Conservation (phyloP, 2,329 filamentous ascomycete genomes). For the Paraconiothyrium sp. region DNA sequence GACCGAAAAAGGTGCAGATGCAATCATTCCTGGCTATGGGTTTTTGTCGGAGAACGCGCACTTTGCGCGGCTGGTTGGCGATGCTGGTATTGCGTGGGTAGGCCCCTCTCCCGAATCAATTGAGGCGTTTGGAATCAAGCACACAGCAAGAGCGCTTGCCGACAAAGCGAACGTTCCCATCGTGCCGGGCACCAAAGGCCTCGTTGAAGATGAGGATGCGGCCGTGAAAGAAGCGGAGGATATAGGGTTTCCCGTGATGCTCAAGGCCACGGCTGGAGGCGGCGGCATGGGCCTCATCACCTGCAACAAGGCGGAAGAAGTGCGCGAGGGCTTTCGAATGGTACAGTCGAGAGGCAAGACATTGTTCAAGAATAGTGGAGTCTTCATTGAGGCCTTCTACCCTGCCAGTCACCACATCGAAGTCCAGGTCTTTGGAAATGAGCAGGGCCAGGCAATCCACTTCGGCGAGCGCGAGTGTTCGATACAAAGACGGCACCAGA, state of each 20-base stretch:
- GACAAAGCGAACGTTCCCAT: slow-evolving; percentile 63
- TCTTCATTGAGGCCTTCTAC: slow-evolving; percentile 87
- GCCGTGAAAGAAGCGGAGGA: slow-evolving; percentile 55
- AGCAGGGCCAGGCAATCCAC: slow-evolving; percentile 79
- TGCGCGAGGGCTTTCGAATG: slow-evolving; percentile 73
- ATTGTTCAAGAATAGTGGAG: slow-evolving; percentile 83
- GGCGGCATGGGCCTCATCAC: slow-evolving; percentile 88
- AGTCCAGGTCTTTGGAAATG: slow-evolving; percentile 89
- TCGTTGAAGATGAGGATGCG: slow-evolving; percentile 59
- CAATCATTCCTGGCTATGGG: slow-evolving; percentile 73
- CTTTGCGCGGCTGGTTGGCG: slow-evolving; percentile 64
- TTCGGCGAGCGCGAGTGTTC: slow-evolving; percentile 90
- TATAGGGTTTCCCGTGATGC: slow-evolving; percentile 63
- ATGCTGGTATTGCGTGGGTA: slow-evolving; percentile 67
- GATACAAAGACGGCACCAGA: slow-evolving; percentile 86
- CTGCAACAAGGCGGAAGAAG: slow-evolving; percentile 73
- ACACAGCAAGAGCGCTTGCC: slow-evolving; percentile 65
- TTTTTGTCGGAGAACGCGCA: slow-evolving; percentile 71
- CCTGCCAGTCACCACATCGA: slow-evolving; percentile 84
- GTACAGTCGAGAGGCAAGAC: slow-evolving; percentile 79
- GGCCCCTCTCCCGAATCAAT: slow-evolving; percentile 66
- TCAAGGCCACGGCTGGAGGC: slow-evolving; percentile 70
- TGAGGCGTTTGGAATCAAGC: slow-evolving; percentile 67
- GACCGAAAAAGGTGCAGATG: slow-evolving; percentile 59
- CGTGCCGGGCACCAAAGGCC: slow-evolving; percentile 62